These are phyloP conservation scores for Aphanomyces invadans DNA, from an alignment of 352 stramenopile species.

Conservation along the genomic window DNA sequence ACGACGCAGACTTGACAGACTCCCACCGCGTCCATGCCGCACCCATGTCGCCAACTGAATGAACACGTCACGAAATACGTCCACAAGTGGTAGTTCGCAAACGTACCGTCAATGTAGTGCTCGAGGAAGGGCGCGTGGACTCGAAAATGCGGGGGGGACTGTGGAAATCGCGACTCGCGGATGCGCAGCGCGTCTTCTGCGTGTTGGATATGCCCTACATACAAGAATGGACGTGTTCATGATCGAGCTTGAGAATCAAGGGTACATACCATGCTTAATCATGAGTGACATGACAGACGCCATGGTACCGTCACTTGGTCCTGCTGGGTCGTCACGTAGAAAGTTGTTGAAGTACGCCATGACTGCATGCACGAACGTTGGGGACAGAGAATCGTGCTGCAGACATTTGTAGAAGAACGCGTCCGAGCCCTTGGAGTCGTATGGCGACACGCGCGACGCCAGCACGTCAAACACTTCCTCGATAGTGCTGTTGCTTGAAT, in stretches of 20 bases:
- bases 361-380: neutral
- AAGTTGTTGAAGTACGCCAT: neutral
- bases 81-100: neutral
- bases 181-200: neutral
- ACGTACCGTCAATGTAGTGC: conserved; percentile 11
- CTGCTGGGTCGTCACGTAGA: neutral
- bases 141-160: conserved; percentile 4
- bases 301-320: conserved; percentile 7
- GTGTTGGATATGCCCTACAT: neutral
- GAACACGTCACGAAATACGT: neutral
- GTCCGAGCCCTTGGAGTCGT: conserved; percentile 13
- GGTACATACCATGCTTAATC: conserved; percentile 6
- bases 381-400: neutral
- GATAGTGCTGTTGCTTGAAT: neutral
- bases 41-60: neutral
- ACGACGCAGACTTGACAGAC: neutral
- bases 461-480: conserved; percentile 7
- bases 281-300: conserved; percentile 1
- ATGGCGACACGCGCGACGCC: neutral
- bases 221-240: neutral
- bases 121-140: neutral
- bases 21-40: neutral
- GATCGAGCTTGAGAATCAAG: neutral
- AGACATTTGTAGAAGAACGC: conserved; percentile 16
- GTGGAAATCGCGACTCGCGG: neutral